These are phyloP conservation scores for Aspergillus novofumigatus DNA, from an alignment of 2,329 filamentous ascomycete species.

Conservation along the genomic window DNA sequence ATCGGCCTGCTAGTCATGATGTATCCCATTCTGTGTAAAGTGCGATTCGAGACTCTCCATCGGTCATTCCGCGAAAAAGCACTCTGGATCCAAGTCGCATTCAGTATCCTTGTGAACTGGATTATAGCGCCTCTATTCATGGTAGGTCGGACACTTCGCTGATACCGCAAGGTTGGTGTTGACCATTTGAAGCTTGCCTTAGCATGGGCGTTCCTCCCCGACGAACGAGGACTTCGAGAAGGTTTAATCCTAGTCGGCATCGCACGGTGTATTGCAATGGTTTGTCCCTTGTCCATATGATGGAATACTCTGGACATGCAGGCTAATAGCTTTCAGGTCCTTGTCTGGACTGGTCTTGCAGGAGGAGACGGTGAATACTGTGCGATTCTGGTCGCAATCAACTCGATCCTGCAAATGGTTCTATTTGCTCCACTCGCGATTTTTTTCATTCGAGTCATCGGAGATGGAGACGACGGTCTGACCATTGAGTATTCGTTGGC, in stretches of 20 bases:
- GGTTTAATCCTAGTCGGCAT: conserved; percentile 79
- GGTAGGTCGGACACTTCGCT: conserved; percentile 45
- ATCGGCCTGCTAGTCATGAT: conserved; percentile 85
- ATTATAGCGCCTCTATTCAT: conserved; percentile 77
- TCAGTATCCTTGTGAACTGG: conserved; percentile 78
- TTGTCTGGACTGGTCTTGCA: conserved; percentile 76
- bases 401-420: conserved; percentile 70
- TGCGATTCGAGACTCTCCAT: conserved; percentile 72
- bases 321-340: conserved; percentile 37
- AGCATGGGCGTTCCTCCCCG: conserved; percentile 51
- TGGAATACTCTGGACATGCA: background rate
- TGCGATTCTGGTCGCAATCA: conserved; percentile 71
- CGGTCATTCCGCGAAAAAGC: conserved; percentile 56
- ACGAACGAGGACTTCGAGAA: conserved; percentile 48
- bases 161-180: background rate
- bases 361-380: conserved; percentile 78
- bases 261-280: conserved; percentile 86
- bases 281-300: conserved; percentile 30
- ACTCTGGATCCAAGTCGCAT: conserved; percentile 72
- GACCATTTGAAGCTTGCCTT: conserved; percentile 40
- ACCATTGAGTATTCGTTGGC: conserved; percentile 60
- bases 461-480: conserved; percentile 42
- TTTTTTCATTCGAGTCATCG: conserved; percentile 67
- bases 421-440: conserved; percentile 67
- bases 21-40: conserved; percentile 88